A percentile compares a stretch with the other conserved stretches of the same genome.
Evolutionary conservation across 768 basidiomycete genomes (phyloP).

Genomic region (Mycena latifolia): DNA sequence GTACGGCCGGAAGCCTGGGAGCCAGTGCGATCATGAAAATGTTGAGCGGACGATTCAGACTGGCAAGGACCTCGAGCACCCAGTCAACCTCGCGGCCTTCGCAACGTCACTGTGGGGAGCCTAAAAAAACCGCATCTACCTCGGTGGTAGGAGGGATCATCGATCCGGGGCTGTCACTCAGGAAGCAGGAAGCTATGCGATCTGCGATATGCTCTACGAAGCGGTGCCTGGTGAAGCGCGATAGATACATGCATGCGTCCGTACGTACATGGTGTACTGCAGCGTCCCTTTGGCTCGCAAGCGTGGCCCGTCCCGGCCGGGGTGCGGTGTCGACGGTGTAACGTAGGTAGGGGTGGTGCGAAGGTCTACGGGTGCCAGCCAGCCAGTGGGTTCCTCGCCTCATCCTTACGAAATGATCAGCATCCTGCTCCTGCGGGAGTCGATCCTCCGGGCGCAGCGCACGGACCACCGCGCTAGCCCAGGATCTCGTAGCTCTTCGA

Average conservation of each 20-base stretch:
- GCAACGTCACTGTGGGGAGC: no score
- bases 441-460: neutral
- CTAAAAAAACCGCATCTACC: no score
- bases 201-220: constrained; percentile 6
- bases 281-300: neutral
- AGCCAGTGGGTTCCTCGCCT: neutral
- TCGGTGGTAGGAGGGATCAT: no score
- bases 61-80: no score
- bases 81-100: no score
- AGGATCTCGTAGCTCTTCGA: constrained; percentile 31
- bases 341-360: no score
- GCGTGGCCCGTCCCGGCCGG: neutral
- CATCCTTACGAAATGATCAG: constrained; percentile 1
- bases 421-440: neutral
- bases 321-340: neutral
- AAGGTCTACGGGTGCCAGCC: neutral
- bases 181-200: no score
- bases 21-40: no score
- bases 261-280: constrained; percentile 9
- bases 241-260: constrained; percentile 21
- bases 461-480: constrained; percentile 10
- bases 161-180: no score
- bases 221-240: neutral
- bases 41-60: no score
- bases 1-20: no score